Conservation (phyloP, 176 grass and related monocot species). For the Eleusine indica region DNA sequence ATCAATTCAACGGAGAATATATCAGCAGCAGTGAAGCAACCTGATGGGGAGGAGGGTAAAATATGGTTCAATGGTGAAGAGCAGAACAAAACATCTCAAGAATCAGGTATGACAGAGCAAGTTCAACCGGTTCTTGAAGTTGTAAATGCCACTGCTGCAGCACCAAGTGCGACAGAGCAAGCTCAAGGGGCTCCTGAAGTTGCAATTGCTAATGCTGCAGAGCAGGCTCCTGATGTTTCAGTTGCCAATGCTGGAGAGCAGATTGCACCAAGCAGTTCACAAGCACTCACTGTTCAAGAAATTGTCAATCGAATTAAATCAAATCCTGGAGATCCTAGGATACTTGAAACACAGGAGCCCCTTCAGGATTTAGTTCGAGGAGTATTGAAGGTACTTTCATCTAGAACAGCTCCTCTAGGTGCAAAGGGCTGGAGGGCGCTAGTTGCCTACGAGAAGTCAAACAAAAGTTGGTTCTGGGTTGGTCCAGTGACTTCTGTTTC, state of each 20-base stretch:
- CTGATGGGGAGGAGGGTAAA: conserved; percentile 51
- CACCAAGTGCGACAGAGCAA: conserved; percentile 44
- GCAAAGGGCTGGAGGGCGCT: conserved; percentile 92
- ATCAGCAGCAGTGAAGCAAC: conserved; percentile 35
- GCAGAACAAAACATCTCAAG: conserved; percentile 48
- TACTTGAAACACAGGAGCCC: conserved; percentile 99
- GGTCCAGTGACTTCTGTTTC: conserved; percentile 56
- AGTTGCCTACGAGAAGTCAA: conserved; percentile 82
- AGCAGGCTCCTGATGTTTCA: conserved; percentile 49
- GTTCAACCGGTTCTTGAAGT: neutral
- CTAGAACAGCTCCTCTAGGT: conserved; percentile 92
- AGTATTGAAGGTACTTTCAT: conserved; percentile 91
- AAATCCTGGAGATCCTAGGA: conserved; percentile 89
- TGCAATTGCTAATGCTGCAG: conserved; percentile 49
- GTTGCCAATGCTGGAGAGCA: conserved; percentile 48
- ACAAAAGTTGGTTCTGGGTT: conserved; percentile 93
- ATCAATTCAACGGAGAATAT: conserved; percentile 54
- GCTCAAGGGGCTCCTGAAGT: conserved; percentile 46
- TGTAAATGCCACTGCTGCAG: conserved; percentile 11
- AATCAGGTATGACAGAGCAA: conserved; percentile 29
- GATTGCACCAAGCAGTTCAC: conserved; percentile 36
- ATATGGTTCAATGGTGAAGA: conserved; percentile 52
- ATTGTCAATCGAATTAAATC: conserved; percentile 72
- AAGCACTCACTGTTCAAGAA: conserved; percentile 81
- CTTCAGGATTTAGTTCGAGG: conserved; percentile 95